phyloP scores from a whole-genome alignment of 257 asterid genomes.

The Coffea canephora region DNA sequence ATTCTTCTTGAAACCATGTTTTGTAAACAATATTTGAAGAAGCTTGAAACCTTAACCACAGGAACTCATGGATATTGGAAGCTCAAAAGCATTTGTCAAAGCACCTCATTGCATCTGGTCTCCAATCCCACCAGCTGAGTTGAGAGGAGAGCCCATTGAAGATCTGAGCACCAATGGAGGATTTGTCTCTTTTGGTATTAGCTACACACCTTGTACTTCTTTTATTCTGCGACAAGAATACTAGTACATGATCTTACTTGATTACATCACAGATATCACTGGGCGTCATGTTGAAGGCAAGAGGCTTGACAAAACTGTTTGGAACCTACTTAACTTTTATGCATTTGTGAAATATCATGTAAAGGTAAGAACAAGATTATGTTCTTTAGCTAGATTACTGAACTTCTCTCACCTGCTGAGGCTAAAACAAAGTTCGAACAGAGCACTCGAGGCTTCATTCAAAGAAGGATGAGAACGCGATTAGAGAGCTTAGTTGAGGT shows the following conservation, averaged over 20 bases:
- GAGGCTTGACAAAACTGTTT: constrained; percentile 79
- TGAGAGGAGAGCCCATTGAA: constrained; percentile 81
- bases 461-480: constrained; percentile 76
- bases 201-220: neutral
- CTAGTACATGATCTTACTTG: neutral
- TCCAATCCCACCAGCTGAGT: constrained; percentile 76
- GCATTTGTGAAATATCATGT: constrained; percentile 76
- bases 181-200: constrained; percentile 77
- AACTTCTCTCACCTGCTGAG: constrained; percentile 9
- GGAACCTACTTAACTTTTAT: constrained; percentile 81
- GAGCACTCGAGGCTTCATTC: constrained; percentile 79
- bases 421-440: constrained; percentile 32
- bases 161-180: constrained; percentile 89
- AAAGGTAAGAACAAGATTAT: constrained; percentile 49
- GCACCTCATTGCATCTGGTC: constrained; percentile 92
- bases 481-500: constrained; percentile 73
- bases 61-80: constrained; percentile 84
- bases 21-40: neutral
- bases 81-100: constrained; percentile 45
- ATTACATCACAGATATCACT: constrained; percentile 50
- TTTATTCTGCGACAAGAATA: neutral
- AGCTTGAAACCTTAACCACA: constrained; percentile 16
- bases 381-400: constrained; percentile 21
- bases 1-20: neutral
- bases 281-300: constrained; percentile 69